Evolutionary conservation across 805 yeast genomes (phyloP), one percentile per base, ranked within the genome.

Genomic region (Wickerhamomyces mucosus): DNA sequence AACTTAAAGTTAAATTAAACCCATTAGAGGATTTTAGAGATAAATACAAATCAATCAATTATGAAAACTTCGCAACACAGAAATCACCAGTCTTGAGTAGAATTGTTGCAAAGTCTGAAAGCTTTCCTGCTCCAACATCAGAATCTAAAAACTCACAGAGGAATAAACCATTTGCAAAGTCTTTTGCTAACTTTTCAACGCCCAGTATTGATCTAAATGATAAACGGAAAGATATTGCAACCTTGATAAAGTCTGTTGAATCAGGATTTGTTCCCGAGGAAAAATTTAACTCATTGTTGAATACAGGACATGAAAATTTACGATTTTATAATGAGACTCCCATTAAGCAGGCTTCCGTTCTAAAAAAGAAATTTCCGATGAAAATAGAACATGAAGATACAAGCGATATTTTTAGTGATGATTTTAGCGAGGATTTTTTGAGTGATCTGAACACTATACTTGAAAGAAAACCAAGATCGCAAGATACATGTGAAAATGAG

Each of bases 361-460:
- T n/a, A 6, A 27, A 24, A 13, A 17, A 24, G 13, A 3, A 20
- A 3, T 18, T 18, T 9, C 15, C 18, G 27, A 26, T 13, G 14
- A 11, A 27, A 29, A n/a, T 14, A n/a, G n/a, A n/a, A n/a, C n/a
- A 32, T 26, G 50, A 40, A 10, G 41, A 35, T 18, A 38, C 46
- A 0, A 45, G 46, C 34, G 51, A 45, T 24, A 20, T 39, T 9
- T 38, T 45, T 14, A 37, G 41, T 28, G 53, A 48, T 16, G 49
- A 42, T 23, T 41, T 43, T 21, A 48, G 53, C 34, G 50, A 46
- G 10, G 51, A 39, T n/a, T 42, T 49, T 21, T 18, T 46, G 33
- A 37, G 38, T 24, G 43, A 41, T 9, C 20, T 41, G 15, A 41
- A 42, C 9, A 32, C 27, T 12, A 32, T 29, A 3, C 9, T 40